Percentiles rank a stretch among this genome's conserved stretches.
Evolutionary conservation across 257 asterid species (phyloP).

Genomic region (Solanum bukasovii): DNA sequence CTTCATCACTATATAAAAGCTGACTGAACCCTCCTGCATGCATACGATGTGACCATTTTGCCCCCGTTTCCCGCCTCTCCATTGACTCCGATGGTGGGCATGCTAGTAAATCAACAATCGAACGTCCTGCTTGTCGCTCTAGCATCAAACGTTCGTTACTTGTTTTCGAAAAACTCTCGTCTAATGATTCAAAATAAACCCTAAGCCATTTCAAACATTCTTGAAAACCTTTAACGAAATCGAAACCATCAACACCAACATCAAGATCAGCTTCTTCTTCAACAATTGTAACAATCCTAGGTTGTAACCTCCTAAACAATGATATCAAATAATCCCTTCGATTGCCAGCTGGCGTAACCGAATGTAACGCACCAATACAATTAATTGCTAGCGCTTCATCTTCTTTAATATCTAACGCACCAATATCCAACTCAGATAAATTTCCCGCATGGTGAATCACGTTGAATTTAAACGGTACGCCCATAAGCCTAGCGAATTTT

Average conservation of each 20-base stretch:
- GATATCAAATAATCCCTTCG: slow-evolving; percentile 50
- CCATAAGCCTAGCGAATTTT: slow-evolving; percentile 92
- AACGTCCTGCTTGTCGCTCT: slow-evolving; percentile 80
- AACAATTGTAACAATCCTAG: slow-evolving; percentile 60
- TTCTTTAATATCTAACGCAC: slow-evolving; percentile 42
- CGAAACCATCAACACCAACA: slow-evolving; percentile 47
- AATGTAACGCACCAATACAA: slow-evolving; percentile 60
- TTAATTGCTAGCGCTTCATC: slow-evolving; percentile 79
- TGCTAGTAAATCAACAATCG: slow-evolving; percentile 77
- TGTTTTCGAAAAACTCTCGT: slow-evolving; percentile 55
- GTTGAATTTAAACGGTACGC: slow-evolving; percentile 72
- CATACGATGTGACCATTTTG: slow-evolving; percentile 67
- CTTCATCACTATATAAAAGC: slow-evolving; percentile 57
- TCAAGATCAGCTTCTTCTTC: slow-evolving; percentile 95
- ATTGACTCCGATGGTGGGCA: slow-evolving; percentile 51
- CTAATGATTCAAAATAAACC: slow-evolving; percentile 82
- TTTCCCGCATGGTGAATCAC: slow-evolving; percentile 68
- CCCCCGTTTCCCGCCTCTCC: slow-evolving; percentile 80
- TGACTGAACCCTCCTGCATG: slow-evolving; percentile 57
- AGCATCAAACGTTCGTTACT: slow-evolving; percentile 89
- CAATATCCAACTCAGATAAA: slow-evolving; percentile 48
- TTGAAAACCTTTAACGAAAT: slow-evolving; percentile 54
- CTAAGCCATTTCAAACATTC: slow-evolving; percentile 89
- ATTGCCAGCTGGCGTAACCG: slow-evolving; percentile 34
- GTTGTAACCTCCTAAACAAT: slow-evolving; percentile 44